Base-by-base conservation (phyloP, 2,329 filamentous ascomycete genomes). In the Aphanoascus verrucosus region DNA sequence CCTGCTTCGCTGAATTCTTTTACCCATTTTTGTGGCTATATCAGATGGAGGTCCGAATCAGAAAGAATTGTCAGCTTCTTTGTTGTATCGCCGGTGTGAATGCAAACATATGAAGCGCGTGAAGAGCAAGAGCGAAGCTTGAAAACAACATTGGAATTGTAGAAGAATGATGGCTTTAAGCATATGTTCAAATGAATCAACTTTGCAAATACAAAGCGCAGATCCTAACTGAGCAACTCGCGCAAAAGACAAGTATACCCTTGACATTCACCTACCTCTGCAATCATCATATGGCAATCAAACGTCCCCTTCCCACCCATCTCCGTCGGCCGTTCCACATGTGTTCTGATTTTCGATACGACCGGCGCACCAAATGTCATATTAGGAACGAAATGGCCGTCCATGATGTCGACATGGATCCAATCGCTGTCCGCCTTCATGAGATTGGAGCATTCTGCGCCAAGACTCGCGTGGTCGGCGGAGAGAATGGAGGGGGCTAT, bases 221-320 rank as follows among this genome's bases (percentile, higher is more conserved):
- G 23, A 28, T 28, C 23, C 23, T 7, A 28, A 28, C 7, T 28
- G 23, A 28, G 7, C 7, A 28, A 28, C 7, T 28, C 23, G 3
- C 7, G 3, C 23, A 28, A 28, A 28, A 28, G 7, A 28, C 23
- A 28, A 28, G 23, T 28, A 28, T 28, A 7, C 23, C 5, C 20
- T 35, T 32, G 20, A 45, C 28, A 40, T 12, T 17, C 17, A 35
- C 52, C 62, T 77, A 91, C 88, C 85, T 98, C 91, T 64, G 88
- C 83, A 67, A 98, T 94, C 93, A 98, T 98, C 93, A 98, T 97
- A 73, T 98, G 93, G 78, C 93, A 98, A 72, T 98, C 93, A 69
- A 98, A 98, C 12, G 91, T 97, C 57, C 93, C 93, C 62, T 84
- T 86, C 51, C 86, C 89, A 61, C 85, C 76, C 34, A 78, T 78